These are phyloP conservation scores for Cordyceps farinosa DNA, from an alignment of 2,329 filamentous ascomycete species.

Conservation along the genomic window DNA sequence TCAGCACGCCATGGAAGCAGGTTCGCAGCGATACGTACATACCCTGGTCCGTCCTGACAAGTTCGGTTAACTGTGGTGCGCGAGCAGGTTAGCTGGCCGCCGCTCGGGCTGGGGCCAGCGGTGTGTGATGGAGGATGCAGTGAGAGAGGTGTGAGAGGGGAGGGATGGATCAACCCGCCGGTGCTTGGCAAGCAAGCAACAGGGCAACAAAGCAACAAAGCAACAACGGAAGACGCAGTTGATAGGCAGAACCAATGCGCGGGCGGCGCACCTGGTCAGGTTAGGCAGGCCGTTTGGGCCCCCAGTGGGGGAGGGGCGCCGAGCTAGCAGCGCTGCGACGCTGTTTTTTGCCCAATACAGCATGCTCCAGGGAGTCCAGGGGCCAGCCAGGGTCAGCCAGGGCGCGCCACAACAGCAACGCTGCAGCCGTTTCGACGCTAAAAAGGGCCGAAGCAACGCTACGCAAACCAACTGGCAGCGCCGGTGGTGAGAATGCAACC, in stretches of 20 bases:
- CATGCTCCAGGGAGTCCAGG: neutral
- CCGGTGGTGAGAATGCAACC: neutral
- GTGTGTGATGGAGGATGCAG: constrained; percentile 10
- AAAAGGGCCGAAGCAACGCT: neutral
- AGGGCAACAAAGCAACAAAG: neutral
- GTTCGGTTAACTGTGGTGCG: neutral
- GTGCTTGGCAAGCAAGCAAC: neutral
- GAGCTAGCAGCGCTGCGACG: neutral
- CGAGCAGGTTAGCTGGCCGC: neutral
- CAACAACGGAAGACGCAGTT: too few relatives aligned
- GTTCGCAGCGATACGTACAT: neutral
- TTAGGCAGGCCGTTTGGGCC: neutral
- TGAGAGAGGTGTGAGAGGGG: too few relatives aligned
- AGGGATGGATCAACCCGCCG: too few relatives aligned
- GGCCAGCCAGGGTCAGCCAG: neutral
- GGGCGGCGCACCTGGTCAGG: neutral
- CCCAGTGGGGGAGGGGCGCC: neutral
- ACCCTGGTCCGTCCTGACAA: neutral
- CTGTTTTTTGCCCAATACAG: neutral
- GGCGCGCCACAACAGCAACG: neutral
- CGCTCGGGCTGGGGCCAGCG: neutral
- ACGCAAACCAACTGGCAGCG: neutral
- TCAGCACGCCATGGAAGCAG: neutral
- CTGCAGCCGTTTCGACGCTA: constrained; percentile 5
- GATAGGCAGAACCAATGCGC: neutral